phyloP scores from a whole-genome alignment of 2,329 filamentous ascomycete species.

The Tolypocladium amazonense region DNA sequence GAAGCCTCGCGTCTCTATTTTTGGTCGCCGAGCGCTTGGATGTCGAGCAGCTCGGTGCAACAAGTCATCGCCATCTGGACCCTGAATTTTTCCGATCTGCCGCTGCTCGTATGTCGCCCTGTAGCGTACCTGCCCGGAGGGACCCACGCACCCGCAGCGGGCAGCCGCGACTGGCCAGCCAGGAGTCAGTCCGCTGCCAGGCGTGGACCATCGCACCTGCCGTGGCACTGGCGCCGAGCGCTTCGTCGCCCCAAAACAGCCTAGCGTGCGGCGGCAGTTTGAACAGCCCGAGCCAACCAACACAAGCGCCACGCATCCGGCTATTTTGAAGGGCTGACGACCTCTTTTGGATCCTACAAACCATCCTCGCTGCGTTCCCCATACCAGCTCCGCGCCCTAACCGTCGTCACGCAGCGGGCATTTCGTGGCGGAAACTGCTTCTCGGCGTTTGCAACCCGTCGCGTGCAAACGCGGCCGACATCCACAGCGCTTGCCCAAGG shows the following conservation, averaged over 20 bases:
- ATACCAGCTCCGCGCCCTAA: not conserved
- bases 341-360: conserved; percentile 4
- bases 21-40: not conserved
- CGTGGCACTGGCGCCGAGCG: not conserved
- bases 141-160: not conserved
- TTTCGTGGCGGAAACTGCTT: not conserved
- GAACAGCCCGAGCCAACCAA: conserved; percentile 1
- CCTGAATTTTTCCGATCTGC: not conserved
- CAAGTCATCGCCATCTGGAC: not conserved
- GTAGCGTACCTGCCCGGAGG: not conserved
- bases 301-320: conserved; percentile 11
- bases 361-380: not conserved
- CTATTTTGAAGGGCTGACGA: conserved; percentile 8
- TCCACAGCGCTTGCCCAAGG: not conserved
- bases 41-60: not conserved
- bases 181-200: not conserved
- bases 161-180: not conserved
- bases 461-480: not conserved
- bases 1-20: not conserved
- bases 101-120: no score
- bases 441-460: not conserved
- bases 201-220: not conserved
- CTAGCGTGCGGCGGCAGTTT: conserved; percentile 8
- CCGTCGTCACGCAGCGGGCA: not conserved
- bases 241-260: conserved; percentile 1